phyloP scores from a whole-genome alignment of 495 filamentous ascomycete species.

The Xylaria flabelliformis region DNA sequence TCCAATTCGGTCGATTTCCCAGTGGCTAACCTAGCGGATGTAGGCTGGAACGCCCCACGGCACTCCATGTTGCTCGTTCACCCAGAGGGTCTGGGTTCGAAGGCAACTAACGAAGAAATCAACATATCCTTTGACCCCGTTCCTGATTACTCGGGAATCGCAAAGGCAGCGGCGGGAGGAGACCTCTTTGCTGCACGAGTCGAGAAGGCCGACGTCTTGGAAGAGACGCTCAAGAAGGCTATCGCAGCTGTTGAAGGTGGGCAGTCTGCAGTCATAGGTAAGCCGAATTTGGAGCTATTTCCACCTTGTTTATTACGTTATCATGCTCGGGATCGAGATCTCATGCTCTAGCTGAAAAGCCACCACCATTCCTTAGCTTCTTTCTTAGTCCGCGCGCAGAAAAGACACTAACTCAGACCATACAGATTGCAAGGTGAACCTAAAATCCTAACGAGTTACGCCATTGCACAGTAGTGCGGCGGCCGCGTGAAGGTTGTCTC shows the following conservation, averaged over 20 bases:
- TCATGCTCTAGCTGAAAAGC: background rate
- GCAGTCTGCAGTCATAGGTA: constrained; percentile 66
- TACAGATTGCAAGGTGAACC: constrained; percentile 53
- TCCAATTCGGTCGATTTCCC: constrained; percentile 5
- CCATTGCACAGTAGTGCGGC: too few species aligned
- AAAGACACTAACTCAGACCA: constrained; percentile 9
- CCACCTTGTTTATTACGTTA: constrained; percentile 8
- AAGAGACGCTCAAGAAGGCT: constrained; percentile 67
- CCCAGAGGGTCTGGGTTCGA: constrained; percentile 78
- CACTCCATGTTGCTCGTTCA: constrained; percentile 81
- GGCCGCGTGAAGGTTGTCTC: background rate
- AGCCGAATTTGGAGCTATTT: constrained; percentile 44
- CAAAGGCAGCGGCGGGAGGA: constrained; percentile 85
- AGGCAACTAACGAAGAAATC: constrained; percentile 81
- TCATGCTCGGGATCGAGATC: background rate
- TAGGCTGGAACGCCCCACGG: constrained; percentile 86
- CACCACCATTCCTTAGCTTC: background rate
- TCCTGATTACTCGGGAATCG: constrained; percentile 91
- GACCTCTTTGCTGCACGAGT: constrained; percentile 68
- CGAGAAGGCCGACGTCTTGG: constrained; percentile 65
- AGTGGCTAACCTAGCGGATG: constrained; percentile 20
- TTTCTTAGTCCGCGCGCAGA: background rate
- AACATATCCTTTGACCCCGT: constrained; percentile 88
- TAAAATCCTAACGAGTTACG: constrained; percentile 40
- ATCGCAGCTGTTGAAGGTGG: constrained; percentile 71